Evolutionary conservation across 306 rosid genomes (phyloP).

Genomic region (Prunus dulcis): DNA sequence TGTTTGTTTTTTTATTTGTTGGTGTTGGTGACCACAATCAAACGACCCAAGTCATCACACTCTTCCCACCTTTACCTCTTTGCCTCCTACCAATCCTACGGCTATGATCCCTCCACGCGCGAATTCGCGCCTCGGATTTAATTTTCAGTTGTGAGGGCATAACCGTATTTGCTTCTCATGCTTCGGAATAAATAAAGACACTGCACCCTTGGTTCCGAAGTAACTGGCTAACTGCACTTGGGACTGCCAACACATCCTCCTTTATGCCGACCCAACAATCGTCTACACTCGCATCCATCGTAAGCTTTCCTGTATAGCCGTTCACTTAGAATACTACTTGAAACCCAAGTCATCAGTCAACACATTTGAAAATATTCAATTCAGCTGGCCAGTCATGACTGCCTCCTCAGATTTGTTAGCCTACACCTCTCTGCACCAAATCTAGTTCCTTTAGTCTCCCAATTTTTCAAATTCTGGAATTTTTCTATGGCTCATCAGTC

Average conservation of each 20-base stretch:
- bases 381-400: fast-evolving
- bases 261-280: constrained; percentile 16
- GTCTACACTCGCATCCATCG: neutral
- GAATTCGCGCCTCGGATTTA: constrained; percentile 8
- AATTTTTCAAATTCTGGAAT: neutral
- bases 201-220: constrained; percentile 60
- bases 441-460: neutral
- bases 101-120: neutral
- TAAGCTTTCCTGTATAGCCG: neutral
- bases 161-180: constrained; percentile 26
- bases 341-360: neutral
- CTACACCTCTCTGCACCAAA: neutral
- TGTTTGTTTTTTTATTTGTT: neutral
- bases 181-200: constrained; percentile 60
- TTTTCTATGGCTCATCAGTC: constrained; percentile 9
- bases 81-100: neutral
- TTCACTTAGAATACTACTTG: neutral
- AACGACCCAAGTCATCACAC: neutral
- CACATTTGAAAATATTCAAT: no score
- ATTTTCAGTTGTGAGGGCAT: neutral
- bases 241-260: constrained; percentile 41
- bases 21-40: neutral
- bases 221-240: constrained; percentile 34
- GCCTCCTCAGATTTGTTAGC: fast-evolving
- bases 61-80: neutral